A percentile compares a stretch with the other conserved stretches of the same genome.
These are phyloP conservation scores for Urochloa ruziziensis DNA, from an alignment of 176 grass and related monocot species.

Conservation along the genomic window DNA sequence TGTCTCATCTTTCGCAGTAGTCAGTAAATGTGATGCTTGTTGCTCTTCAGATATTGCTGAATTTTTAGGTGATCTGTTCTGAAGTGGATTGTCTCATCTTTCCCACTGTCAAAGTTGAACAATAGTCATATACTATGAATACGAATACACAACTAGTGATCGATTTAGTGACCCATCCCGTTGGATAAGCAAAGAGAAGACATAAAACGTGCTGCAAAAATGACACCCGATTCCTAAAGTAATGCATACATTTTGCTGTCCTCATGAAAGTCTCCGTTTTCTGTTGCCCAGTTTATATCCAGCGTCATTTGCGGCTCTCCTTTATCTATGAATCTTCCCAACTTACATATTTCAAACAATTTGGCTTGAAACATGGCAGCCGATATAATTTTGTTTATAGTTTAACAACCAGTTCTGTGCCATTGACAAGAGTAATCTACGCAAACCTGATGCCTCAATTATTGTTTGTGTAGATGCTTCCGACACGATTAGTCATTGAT, in stretches of 20 bases:
- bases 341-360: background rate
- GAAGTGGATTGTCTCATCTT: background rate
- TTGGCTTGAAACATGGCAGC: background rate
- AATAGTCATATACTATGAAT: no score
- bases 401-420: background rate
- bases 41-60: background rate
- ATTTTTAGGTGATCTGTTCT: background rate
- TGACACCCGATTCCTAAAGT: background rate
- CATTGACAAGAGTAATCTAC: background rate
- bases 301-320: background rate
- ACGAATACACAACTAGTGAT: no score
- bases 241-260: background rate
- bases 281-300: background rate
- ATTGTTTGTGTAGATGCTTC: background rate
- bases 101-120: background rate
- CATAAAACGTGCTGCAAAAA: slow-evolving; percentile 21
- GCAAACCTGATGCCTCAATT: background rate
- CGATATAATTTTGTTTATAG: background rate
- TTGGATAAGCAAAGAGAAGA: background rate
- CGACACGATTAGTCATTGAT: slow-evolving; percentile 8
- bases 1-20: background rate
- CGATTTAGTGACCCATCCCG: background rate
- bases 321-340: background rate
- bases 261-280: background rate
- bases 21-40: background rate